Evolutionary conservation across 164 flowering plant species (phyloP).

Genomic region (Kingdonia uniflora): DNA sequence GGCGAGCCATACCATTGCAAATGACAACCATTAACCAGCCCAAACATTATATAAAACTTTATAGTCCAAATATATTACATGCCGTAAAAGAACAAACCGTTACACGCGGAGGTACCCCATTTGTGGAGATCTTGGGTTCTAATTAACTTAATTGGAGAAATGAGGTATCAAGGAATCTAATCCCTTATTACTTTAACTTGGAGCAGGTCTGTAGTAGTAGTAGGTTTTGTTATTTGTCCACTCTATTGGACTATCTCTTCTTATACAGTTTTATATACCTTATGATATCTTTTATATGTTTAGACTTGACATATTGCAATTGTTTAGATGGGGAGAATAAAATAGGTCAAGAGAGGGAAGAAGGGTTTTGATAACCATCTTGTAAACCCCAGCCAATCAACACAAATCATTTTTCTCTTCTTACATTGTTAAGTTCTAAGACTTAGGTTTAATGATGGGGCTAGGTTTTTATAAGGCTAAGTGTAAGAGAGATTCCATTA

Average conservation of each 20-base stretch:
- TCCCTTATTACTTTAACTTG: neutral
- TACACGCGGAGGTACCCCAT: neutral
- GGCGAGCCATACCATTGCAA: neutral
- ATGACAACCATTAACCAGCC: neutral
- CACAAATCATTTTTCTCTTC: constrained; percentile 28
- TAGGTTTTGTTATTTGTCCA: neutral
- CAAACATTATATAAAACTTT: neutral
- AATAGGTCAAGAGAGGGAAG: too few species aligned
- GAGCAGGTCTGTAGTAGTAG: neutral
- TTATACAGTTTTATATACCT: too few species aligned
- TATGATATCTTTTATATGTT: too few species aligned
- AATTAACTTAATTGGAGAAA: neutral
- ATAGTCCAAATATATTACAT: too few species aligned
- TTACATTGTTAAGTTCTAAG: constrained; percentile 9
- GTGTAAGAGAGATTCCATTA: constrained; percentile 31
- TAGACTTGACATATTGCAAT: too few species aligned
- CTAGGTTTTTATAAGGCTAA: constrained; percentile 19
- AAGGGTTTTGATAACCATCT: too few species aligned
- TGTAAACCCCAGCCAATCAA: constrained; percentile 12
- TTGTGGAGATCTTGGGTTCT: neutral
- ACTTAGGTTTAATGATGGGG: constrained; percentile 11
- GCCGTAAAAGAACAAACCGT: neutral
- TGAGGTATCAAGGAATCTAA: neutral
- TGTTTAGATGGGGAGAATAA: too few species aligned
- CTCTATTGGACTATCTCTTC: neutral